A percentile compares a stretch with the other conserved stretches of the same genome.
These are phyloP conservation scores for Lophiotrema nucula DNA, from an alignment of 495 filamentous ascomycete species.

Conservation along the genomic window DNA sequence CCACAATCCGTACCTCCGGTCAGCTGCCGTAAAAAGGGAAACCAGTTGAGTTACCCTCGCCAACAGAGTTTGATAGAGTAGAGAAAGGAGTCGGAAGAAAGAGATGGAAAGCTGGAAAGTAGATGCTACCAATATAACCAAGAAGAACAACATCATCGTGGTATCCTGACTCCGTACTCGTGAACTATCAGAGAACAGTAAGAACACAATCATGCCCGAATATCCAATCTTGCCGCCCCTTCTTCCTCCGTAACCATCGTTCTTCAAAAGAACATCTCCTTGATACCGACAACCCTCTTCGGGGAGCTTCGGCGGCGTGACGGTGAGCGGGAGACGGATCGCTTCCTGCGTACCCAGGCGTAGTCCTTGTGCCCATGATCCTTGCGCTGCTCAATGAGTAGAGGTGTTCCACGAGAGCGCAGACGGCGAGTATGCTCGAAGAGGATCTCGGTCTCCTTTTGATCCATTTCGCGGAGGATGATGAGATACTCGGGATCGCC, in stretches of 20 bases:
- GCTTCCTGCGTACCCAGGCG: slow-evolving; percentile 41
- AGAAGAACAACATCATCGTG: no score
- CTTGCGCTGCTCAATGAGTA: slow-evolving; percentile 40
- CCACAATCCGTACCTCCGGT: no score
- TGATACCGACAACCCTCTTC: slow-evolving; percentile 32
- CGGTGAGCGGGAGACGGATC: slow-evolving; percentile 22
- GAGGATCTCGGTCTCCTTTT: slow-evolving; percentile 42
- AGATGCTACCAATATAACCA: no score
- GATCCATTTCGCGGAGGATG: slow-evolving; percentile 44
- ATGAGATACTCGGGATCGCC: slow-evolving; percentile 42
- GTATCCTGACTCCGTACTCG: no score
- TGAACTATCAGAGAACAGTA: no score
- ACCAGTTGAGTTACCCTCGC: no score
- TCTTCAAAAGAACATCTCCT: slow-evolving; percentile 34
- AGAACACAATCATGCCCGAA: no score
- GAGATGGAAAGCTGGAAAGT: no score
- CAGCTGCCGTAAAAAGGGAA: no score
- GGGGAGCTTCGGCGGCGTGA: slow-evolving; percentile 31
- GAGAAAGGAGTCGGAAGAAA: no score
- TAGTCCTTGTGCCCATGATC: slow-evolving; percentile 36
- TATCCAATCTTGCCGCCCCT: background rate
- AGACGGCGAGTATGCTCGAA: slow-evolving; percentile 46
- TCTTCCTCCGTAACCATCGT: background rate
- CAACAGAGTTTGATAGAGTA: no score
- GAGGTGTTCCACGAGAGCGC: slow-evolving; percentile 26